A percentile compares a stretch with the other conserved stretches of the same genome.
Conservation (phyloP, 495 filamentous ascomycete species). For the Hypoxylon lienhwacheense region DNA sequence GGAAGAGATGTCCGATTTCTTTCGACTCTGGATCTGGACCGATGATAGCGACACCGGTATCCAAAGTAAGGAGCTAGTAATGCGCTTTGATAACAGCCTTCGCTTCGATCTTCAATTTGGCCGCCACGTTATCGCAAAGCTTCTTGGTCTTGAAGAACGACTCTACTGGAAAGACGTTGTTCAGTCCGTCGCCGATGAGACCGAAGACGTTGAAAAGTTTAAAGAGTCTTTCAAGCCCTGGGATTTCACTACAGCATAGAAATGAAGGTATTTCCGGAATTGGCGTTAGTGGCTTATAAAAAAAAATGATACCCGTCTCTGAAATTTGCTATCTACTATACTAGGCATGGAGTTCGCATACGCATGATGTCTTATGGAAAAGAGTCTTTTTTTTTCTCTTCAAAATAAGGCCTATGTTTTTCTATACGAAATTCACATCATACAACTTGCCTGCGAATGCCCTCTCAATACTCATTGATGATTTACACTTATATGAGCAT, state of each 20-base stretch:
- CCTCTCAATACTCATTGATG: too few species aligned
- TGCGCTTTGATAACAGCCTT: constrained; percentile 50
- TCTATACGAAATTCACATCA: too few species aligned
- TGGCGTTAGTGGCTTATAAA: constrained; percentile 33
- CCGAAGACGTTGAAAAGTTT: constrained; percentile 74
- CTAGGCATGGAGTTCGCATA: constrained; percentile 3
- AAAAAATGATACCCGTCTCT: constrained; percentile 38
- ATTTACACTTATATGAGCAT: too few species aligned
- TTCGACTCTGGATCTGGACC: constrained; percentile 81
- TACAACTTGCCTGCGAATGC: too few species aligned
- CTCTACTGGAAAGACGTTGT: constrained; percentile 80
- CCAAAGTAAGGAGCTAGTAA: constrained; percentile 51
- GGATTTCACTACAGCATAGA: constrained; percentile 64
- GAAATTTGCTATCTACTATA: constrained; percentile 4
- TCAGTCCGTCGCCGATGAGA: constrained; percentile 77
- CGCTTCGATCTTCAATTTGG: constrained; percentile 66
- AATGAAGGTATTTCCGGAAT: constrained; percentile 11
- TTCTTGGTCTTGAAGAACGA: constrained; percentile 73
- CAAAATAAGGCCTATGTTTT: too few species aligned
- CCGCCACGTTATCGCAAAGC: constrained; percentile 80
- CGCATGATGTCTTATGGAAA: not conserved
- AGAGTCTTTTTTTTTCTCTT: not conserved
- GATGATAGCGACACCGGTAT: constrained; percentile 47
- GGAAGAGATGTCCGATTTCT: constrained; percentile 67
- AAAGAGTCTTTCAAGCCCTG: constrained; percentile 82